Conservation (phyloP, 495 filamentous ascomycete species). For the Hypoxylon rickii region DNA sequence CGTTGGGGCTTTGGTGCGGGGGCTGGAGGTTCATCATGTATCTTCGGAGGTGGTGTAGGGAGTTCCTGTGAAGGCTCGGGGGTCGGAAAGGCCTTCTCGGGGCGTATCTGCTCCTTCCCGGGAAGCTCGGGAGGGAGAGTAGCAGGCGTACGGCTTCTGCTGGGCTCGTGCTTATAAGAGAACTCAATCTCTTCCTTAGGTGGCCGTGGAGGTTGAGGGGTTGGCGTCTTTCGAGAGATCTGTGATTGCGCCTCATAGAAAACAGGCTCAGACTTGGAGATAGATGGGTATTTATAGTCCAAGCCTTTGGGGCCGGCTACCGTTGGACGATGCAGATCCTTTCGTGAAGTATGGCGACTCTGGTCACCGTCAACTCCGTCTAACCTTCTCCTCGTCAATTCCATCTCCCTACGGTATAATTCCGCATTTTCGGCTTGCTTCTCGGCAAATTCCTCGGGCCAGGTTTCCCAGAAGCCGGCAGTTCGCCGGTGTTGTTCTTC, state of each 20-base stretch:
- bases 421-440: conserved; percentile 47
- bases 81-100: conserved; percentile 2
- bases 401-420: conserved; percentile 55
- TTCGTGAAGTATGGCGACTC: conserved; percentile 4
- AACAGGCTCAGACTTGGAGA: conserved; percentile 49
- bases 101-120: conserved; percentile 31
- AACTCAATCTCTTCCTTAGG: conserved; percentile 50
- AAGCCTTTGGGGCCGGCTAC: conserved; percentile 1
- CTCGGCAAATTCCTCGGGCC: conserved; percentile 43
- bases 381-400: conserved; percentile 47
- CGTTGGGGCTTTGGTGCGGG: conserved; percentile 38
- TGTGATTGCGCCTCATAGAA: conserved; percentile 40
- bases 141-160: conserved; percentile 5
- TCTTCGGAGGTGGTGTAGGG: conserved; percentile 46
- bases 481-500: conserved; percentile 61
- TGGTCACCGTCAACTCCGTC: conserved; percentile 38
- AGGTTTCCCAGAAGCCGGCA: conserved; percentile 68
- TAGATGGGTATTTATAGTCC: conserved; percentile 55
- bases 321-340: not conserved
- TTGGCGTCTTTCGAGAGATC: conserved; percentile 7
- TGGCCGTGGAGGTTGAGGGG: conserved; percentile 47
- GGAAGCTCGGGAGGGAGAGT: conserved; percentile 30
- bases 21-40: conserved; percentile 28
- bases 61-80: conserved; percentile 19
- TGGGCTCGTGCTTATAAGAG: conserved; percentile 3